Conservation (phyloP, 306 rosid species). For the Castanospermum australe region DNA sequence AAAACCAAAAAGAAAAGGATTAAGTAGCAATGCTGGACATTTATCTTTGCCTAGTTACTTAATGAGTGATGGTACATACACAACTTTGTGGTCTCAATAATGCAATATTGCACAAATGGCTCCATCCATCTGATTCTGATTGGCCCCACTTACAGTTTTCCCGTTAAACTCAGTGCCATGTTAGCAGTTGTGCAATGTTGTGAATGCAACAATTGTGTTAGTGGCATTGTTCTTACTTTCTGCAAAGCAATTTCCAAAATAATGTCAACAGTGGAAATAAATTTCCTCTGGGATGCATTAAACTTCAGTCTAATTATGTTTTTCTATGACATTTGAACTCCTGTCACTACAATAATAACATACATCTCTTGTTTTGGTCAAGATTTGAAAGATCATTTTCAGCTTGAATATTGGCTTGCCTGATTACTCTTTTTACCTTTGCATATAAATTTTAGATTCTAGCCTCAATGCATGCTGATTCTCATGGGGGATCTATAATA, state of each 20-base stretch:
- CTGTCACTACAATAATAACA: neutral
- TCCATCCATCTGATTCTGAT: neutral
- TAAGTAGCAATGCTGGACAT: neutral
- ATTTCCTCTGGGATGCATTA: neutral
- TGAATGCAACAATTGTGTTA: neutral
- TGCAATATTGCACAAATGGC: neutral
- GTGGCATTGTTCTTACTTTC: neutral
- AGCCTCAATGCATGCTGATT: neutral
- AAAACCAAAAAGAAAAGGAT: neutral
- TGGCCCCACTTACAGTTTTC: neutral
- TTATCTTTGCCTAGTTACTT: neutral
- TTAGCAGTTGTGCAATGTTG: neutral
- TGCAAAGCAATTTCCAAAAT: neutral
- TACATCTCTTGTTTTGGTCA: neutral
- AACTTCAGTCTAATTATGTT: neutral
- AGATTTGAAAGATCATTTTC: neutral
- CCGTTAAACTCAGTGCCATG: neutral
- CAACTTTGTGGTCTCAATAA: neutral
- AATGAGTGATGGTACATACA: neutral
- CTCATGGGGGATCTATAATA: neutral
- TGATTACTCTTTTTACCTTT: neutral
- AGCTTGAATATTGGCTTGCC: neutral
- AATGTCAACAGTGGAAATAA: neutral
- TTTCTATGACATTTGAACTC: neutral
- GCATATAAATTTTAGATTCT: neutral